Percentiles rank a stretch among this genome's conserved stretches.
These are phyloP conservation scores for Aspergillus brasiliensis DNA, from an alignment of 2,329 filamentous ascomycete genomes.

Conservation along the genomic window DNA sequence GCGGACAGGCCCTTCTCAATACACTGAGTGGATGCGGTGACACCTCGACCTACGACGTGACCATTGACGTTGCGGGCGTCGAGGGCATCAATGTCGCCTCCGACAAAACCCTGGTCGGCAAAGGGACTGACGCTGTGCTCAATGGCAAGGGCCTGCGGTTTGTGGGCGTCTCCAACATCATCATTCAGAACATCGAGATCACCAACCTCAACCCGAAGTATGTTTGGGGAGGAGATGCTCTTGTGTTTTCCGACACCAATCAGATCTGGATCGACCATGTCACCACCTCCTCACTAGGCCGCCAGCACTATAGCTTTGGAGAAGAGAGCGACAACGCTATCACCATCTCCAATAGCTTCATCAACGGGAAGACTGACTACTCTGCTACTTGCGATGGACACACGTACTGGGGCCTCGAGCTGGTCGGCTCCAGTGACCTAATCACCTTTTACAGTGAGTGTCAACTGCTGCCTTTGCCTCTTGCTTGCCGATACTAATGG, in stretches of 20 bases:
- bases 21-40: no score
- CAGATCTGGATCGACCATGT: conserved; percentile 55
- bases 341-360: conserved; percentile 23
- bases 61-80: conserved; percentile 54
- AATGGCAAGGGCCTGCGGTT: conserved; percentile 59
- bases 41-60: background rate
- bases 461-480: no score
- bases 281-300: conserved; percentile 44
- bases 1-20: no score
- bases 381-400: conserved; percentile 59
- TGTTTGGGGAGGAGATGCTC: conserved; percentile 62
- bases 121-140: conserved; percentile 56
- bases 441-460: conserved; percentile 43
- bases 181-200: conserved; percentile 49
- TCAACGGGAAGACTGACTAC: conserved; percentile 57
- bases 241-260: conserved; percentile 51
- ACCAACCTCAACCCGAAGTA: conserved; percentile 59
- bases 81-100: conserved; percentile 54
- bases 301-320: conserved; percentile 52
- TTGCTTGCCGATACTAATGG: conserved; percentile 28
- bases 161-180: conserved; percentile 52
- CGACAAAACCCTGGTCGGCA: conserved; percentile 60
- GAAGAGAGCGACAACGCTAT: conserved; percentile 50
- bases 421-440: conserved; percentile 53
- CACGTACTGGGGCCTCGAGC: conserved; percentile 61